Evolutionary conservation across 306 rosid species (phyloP).

Genomic region (Astragalus membranaceus): DNA sequence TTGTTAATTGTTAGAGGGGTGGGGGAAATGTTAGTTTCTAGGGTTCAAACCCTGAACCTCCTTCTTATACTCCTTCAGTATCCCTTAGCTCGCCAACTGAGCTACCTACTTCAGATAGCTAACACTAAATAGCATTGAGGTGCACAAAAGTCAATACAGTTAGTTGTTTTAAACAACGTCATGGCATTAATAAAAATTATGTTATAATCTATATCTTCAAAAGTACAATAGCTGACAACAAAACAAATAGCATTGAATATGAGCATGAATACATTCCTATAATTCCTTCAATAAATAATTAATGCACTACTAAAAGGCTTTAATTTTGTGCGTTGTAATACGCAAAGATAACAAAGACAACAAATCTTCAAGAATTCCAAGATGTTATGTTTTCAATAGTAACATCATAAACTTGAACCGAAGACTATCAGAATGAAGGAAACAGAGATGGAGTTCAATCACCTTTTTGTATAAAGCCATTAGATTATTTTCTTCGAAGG

Average conservation of each 20-base stretch:
- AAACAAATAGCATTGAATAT: background rate
- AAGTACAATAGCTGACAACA: background rate
- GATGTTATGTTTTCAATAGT: background rate
- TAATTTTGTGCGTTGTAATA: background rate
- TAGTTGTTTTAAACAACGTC: background rate
- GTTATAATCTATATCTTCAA: background rate
- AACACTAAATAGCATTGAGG: no score
- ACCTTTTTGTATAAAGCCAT: slow-evolving; percentile 85
- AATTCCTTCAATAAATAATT: background rate
- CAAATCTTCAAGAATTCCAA: slow-evolving; percentile 13
- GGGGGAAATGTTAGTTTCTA: no score
- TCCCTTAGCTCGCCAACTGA: no score
- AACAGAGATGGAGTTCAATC: slow-evolving; percentile 21
- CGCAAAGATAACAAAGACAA: background rate
- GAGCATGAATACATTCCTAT: background rate
- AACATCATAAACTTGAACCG: background rate
- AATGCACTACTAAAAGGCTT: background rate
- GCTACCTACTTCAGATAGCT: no score
- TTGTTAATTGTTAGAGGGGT: no score
- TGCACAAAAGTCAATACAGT: background rate
- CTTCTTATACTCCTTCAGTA: no score
- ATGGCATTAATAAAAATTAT: background rate
- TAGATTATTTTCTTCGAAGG: slow-evolving; percentile 86
- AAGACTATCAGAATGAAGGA: background rate
- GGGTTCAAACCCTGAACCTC: no score